A percentile compares a stretch with the other conserved stretches of the same genome.
phyloP scores from a whole-genome alignment of 441 rosid species.

The Populus hybrid region DNA sequence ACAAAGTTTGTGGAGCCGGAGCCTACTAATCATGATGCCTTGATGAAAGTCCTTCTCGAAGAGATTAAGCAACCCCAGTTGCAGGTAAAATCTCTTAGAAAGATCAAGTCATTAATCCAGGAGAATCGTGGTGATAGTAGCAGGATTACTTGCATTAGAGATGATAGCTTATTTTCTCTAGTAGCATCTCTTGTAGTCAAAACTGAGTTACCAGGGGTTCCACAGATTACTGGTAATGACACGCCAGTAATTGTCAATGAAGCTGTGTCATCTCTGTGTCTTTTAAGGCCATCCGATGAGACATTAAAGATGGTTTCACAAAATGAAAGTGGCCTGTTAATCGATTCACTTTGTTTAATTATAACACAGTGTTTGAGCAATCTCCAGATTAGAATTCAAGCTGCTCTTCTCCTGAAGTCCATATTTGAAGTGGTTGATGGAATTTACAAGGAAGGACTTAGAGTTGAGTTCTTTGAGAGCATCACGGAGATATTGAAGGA shows the following conservation, averaged over 20 bases:
- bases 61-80: slow-evolving; percentile 21
- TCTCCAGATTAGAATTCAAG: slow-evolving; percentile 12
- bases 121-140: neutral
- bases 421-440: slow-evolving; percentile 20
- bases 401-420: slow-evolving; percentile 16
- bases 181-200: slow-evolving; percentile 6
- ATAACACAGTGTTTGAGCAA: slow-evolving; percentile 1
- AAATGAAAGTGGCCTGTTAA: slow-evolving; percentile 14
- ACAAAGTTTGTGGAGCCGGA: neutral
- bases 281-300: slow-evolving; percentile 20
- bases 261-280: slow-evolving; percentile 20
- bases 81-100: slow-evolving; percentile 18
- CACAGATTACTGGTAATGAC: neutral
- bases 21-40: neutral
- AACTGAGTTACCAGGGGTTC: neutral
- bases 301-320: slow-evolving; percentile 15
- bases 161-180: slow-evolving; percentile 18
- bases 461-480: slow-evolving; percentile 17
- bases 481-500: slow-evolving; percentile 24
- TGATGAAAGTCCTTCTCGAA: slow-evolving; percentile 8
- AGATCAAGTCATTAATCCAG: slow-evolving; percentile 15
- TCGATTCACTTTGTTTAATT: slow-evolving; percentile 15
- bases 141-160: neutral
- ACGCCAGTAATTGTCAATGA: neutral
- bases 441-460: slow-evolving; percentile 16